Evolutionary conservation across 2,329 filamentous ascomycete genomes (phyloP).

Genomic region (Tolypocladium cylindrosporum): DNA sequence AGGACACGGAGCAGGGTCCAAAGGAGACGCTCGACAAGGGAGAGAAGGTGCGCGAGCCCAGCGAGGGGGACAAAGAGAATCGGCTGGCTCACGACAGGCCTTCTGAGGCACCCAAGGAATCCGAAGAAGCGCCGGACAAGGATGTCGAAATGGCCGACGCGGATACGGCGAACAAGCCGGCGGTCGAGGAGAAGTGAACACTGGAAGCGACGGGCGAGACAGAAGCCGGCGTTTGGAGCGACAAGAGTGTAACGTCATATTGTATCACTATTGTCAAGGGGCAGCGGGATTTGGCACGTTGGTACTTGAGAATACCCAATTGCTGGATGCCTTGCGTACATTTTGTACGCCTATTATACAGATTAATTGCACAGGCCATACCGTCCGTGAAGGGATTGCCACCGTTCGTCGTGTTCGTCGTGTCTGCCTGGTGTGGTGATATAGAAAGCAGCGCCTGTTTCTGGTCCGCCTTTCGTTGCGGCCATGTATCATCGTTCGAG

Average conservation of each 20-base stretch:
- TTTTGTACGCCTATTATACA: background rate
- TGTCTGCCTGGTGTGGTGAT: background rate
- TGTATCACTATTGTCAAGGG: background rate
- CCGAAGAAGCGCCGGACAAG: constrained; percentile 8
- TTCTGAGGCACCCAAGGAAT: constrained; percentile 4
- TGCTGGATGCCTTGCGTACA: background rate
- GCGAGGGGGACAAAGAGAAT: constrained; percentile 40
- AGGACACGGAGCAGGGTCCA: constrained; percentile 12
- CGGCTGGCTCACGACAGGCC: constrained; percentile 12
- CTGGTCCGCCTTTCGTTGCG: background rate
- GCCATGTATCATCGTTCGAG: background rate
- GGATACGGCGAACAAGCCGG: constrained; percentile 1
- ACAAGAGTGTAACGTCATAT: background rate
- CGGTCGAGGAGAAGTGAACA: constrained; percentile 6
- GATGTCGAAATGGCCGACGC: constrained; percentile 23
- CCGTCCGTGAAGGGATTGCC: background rate
- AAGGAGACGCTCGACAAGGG: constrained; percentile 15
- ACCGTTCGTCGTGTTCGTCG: background rate
- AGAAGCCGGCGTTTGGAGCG: background rate
- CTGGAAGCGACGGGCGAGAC: background rate
- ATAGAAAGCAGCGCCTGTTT: background rate
- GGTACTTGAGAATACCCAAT: background rate
- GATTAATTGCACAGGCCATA: background rate
- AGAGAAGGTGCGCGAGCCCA: constrained; percentile 16
- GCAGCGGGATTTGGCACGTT: background rate